Percentiles rank a stretch among this genome's conserved stretches.
Evolutionary conservation across 2,329 filamentous ascomycete genomes (phyloP).

Genomic region (Cercospora zeae-maydis): DNA sequence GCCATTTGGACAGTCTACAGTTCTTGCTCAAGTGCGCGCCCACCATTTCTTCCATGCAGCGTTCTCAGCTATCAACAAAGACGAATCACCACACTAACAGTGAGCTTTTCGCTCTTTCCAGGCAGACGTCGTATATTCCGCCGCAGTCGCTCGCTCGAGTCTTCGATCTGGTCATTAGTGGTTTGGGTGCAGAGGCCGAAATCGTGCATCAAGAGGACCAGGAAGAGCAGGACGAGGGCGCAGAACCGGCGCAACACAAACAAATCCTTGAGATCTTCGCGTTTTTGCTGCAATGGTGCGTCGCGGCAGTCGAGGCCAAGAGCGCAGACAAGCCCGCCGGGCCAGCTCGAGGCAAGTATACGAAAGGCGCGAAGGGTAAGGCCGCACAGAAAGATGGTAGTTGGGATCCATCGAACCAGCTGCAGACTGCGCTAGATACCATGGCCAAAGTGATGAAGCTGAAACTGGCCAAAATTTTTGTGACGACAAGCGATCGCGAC

Average conservation of each 20-base stretch:
- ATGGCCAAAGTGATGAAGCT: conserved; percentile 96
- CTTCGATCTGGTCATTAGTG: conserved; percentile 78
- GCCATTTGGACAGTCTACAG: conserved; percentile 86
- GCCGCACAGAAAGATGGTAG: conserved; percentile 62
- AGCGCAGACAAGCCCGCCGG: conserved; percentile 75
- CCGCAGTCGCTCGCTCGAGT: conserved; percentile 84
- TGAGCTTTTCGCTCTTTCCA: conserved; percentile 63
- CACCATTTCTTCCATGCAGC: conserved; percentile 44
- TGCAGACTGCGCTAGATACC: conserved; percentile 82
- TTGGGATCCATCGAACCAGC: conserved; percentile 86
- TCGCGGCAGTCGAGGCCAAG: conserved; percentile 90
- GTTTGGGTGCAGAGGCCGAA: conserved; percentile 72
- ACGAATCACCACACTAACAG: conserved; percentile 50
- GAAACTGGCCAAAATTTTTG: conserved; percentile 86
- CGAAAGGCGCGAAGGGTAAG: conserved; percentile 70
- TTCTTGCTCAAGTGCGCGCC: conserved; percentile 92
- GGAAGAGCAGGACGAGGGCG: conserved; percentile 57
- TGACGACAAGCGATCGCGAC: conserved; percentile 93
- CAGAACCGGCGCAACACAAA: conserved; percentile 68
- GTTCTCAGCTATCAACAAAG: conserved; percentile 31
- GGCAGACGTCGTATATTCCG: conserved; percentile 75
- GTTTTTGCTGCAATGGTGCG: conserved; percentile 91
- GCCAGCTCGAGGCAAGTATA: conserved; percentile 67
- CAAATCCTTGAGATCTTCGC: conserved; percentile 88
- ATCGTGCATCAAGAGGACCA: conserved; percentile 85